Percentiles rank a stretch among this genome's conserved stretches.
Conservation (phyloP, 495 filamentous ascomycete species). For the Penicillium chermesinum region DNA sequence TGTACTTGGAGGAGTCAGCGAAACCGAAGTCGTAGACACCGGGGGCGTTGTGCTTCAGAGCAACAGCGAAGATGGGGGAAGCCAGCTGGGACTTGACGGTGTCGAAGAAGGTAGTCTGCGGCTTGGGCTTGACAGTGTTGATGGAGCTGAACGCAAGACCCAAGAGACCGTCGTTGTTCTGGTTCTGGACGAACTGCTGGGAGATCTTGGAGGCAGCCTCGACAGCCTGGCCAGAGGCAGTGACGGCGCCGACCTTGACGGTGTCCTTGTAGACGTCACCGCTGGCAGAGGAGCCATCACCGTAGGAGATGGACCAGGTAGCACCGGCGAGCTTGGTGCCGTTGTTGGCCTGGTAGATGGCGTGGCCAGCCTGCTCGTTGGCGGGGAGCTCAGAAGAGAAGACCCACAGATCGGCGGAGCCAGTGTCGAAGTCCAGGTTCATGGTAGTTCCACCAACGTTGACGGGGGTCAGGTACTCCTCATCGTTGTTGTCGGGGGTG, state of each 20-base stretch:
- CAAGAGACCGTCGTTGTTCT: constrained; percentile 62
- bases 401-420: constrained; percentile 69
- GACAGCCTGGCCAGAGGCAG: constrained; percentile 60
- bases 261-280: constrained; percentile 67
- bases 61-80: constrained; percentile 61
- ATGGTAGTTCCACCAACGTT: constrained; percentile 57
- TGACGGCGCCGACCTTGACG: constrained; percentile 61
- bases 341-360: constrained; percentile 55
- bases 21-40: constrained; percentile 73
- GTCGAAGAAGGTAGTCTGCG: constrained; percentile 68
- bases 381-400: constrained; percentile 46
- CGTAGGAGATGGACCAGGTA: constrained; percentile 65
- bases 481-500: constrained; percentile 53
- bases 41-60: constrained; percentile 57
- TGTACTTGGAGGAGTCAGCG: constrained; percentile 60
- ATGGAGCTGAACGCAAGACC: constrained; percentile 66
- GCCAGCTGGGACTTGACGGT: constrained; percentile 57
- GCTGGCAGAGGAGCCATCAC: constrained; percentile 60
- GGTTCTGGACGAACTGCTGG: constrained; percentile 51
- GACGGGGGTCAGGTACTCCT: constrained; percentile 64
- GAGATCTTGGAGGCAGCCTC: constrained; percentile 63
- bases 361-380: constrained; percentile 51
- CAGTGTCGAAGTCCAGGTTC: constrained; percentile 70
- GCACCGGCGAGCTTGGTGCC: constrained; percentile 47
- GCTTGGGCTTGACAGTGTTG: constrained; percentile 61